Percentiles rank a stretch among this genome's conserved stretches.
Evolutionary conservation across 2,329 filamentous ascomycete species (phyloP).

Genomic region (Chrysosporium queenslandicum): DNA sequence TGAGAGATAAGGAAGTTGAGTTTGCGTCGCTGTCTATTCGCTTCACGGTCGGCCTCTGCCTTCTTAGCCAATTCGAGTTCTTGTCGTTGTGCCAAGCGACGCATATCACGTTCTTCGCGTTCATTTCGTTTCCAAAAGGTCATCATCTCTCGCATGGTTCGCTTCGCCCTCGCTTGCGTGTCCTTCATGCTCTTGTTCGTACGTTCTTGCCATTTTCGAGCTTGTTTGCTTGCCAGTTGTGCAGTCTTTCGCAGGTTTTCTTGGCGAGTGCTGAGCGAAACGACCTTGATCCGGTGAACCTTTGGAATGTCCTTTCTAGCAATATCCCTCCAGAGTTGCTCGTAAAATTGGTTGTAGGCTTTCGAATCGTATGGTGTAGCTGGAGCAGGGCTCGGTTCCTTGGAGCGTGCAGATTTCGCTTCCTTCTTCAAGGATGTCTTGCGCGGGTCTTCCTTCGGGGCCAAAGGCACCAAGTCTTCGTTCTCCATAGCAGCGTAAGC

Average conservation of each 20-base stretch:
- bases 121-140: slow-evolving; percentile 99
- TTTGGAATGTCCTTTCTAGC: slow-evolving; percentile 89
- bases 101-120: slow-evolving; percentile 86
- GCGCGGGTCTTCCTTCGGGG: slow-evolving; percentile 48
- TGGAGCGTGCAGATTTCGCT: slow-evolving; percentile 32
- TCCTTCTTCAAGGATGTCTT: slow-evolving; percentile 37
- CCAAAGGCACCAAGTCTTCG: slow-evolving; percentile 40
- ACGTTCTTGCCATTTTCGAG: slow-evolving; percentile 89
- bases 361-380: slow-evolving; percentile 70
- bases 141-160: slow-evolving; percentile 99
- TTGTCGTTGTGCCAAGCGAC: slow-evolving; percentile 88
- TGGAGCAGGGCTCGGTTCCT: slow-evolving; percentile 39
- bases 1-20: slow-evolving; percentile 99
- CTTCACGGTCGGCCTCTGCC: slow-evolving; percentile 93
- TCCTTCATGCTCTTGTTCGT: slow-evolving; percentile 99
- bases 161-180: slow-evolving; percentile 89
- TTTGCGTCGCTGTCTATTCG: slow-evolving; percentile 93
- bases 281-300: slow-evolving; percentile 75
- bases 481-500: slow-evolving; percentile 62
- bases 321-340: slow-evolving; percentile 93
- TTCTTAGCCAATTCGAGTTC: slow-evolving; percentile 95
- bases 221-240: slow-evolving; percentile 91
- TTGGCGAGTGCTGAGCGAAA: slow-evolving; percentile 74
- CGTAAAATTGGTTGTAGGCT: slow-evolving; percentile 92
- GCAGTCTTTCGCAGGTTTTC: slow-evolving; percentile 98